Percentiles rank a stretch among this genome's conserved stretches.
phyloP scores from a whole-genome alignment of 2,329 filamentous ascomycete species.

The Hymenoscyphus albidus region DNA sequence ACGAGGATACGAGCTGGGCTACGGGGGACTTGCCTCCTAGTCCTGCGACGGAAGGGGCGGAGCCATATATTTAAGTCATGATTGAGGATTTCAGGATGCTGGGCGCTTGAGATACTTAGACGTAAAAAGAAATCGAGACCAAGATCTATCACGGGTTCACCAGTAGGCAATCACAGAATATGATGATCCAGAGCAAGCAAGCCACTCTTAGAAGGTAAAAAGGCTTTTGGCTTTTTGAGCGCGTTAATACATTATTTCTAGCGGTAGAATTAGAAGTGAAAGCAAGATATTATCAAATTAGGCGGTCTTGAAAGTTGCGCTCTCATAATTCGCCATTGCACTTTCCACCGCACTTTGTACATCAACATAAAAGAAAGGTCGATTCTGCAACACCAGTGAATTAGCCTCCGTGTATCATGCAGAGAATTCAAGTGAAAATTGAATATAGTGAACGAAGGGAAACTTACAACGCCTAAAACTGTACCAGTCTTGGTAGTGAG shows the following conservation, averaged over 20 bases:
- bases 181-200: no score
- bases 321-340: conserved; percentile 73
- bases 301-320: not conserved
- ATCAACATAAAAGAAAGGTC: conserved; percentile 92
- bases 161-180: not conserved
- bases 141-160: not conserved
- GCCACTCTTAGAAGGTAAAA: not conserved
- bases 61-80: not conserved
- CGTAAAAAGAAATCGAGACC: no score
- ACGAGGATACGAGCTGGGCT: conserved; percentile 50
- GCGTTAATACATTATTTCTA: not conserved
- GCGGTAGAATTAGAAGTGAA: not conserved
- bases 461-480: conserved; percentile 48
- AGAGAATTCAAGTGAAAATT: not conserved
- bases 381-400: conserved; percentile 75
- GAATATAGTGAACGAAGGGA: not conserved
- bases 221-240: no score
- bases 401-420: not conserved
- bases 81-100: not conserved
- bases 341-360: conserved; percentile 84
- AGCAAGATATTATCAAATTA: not conserved
- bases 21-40: conserved; percentile 59
- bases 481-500: not conserved
- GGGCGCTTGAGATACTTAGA: not conserved
- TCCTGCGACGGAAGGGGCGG: conserved; percentile 40